These are phyloP conservation scores for Camptophora hylomeconis DNA, from an alignment of 2,329 filamentous ascomycete genomes.

Conservation along the genomic window DNA sequence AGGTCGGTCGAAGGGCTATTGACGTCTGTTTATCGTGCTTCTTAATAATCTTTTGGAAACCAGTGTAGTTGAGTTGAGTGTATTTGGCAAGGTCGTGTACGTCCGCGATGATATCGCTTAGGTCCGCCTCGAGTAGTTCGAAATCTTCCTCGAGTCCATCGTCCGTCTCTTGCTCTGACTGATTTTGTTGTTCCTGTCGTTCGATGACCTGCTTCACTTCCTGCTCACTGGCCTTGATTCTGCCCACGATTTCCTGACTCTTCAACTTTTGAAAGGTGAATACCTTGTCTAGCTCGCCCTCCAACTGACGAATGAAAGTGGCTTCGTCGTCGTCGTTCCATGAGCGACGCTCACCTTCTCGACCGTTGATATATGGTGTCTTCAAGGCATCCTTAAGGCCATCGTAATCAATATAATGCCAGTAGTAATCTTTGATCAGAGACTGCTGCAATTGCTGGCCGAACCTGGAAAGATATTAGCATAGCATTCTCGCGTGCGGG, in stretches of 20 bases:
- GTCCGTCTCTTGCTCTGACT: conserved; percentile 26
- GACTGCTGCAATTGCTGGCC: conserved; percentile 93
- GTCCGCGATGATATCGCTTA: conserved; percentile 96
- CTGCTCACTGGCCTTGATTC: conserved; percentile 75
- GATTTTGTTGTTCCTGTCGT: conserved; percentile 46
- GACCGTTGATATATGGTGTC: conserved; percentile 47
- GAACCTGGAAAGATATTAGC: conserved; percentile 44
- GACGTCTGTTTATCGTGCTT: conserved; percentile 98
- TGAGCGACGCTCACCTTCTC: conserved; percentile 40
- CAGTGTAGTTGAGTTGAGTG: conserved; percentile 95
- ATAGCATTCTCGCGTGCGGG: background rate
- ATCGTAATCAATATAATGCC: conserved; percentile 98
- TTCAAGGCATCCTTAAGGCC: conserved; percentile 80
- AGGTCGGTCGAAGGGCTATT: conserved; percentile 91
- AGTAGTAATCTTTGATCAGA: conserved; percentile 91
- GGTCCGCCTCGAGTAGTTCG: conserved; percentile 78
- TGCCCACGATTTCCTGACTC: conserved; percentile 83
- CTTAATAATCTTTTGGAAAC: conserved; percentile 99
- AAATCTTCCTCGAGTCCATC: conserved; percentile 69
- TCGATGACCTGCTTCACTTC: conserved; percentile 82
- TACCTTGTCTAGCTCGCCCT: conserved; percentile 91
- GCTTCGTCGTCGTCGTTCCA: conserved; percentile 92
- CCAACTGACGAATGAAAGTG: conserved; percentile 72
- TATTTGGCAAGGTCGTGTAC: conserved; percentile 98
- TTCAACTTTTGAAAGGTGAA: conserved; percentile 97